phyloP scores from a whole-genome alignment of 1,139 yeast species.

The Nadsonia starkeyi-henricii region DNA sequence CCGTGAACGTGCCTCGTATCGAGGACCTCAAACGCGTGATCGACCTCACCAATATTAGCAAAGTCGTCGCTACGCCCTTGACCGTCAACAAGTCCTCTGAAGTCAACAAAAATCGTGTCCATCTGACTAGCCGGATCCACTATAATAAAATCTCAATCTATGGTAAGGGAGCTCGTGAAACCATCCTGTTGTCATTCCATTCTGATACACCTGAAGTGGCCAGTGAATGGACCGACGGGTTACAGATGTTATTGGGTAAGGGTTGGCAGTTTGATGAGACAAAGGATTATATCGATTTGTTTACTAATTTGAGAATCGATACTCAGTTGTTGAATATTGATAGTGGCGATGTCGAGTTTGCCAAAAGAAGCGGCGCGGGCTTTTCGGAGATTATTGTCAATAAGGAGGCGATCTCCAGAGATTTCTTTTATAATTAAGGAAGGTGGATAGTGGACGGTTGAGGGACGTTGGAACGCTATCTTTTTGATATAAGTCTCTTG shows the following conservation, averaged over 20 bases:
- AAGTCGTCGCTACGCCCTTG: conserved; percentile 11
- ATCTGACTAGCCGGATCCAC: conserved; percentile 15
- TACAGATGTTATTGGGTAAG: conserved; percentile 41
- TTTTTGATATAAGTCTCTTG: too few species aligned
- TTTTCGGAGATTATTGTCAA: too few species aligned
- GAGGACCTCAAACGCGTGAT: conserved; percentile 26
- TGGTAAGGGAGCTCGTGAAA: conserved; percentile 4
- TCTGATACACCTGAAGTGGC: conserved; percentile 61
- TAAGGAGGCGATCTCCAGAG: background rate
- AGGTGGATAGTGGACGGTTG: too few species aligned
- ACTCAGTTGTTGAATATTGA: conserved; percentile 51
- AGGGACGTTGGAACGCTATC: too few species aligned
- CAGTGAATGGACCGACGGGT: conserved; percentile 68
- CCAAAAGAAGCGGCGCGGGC: background rate
- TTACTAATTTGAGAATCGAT: conserved; percentile 46
- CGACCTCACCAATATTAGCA: conserved; percentile 14
- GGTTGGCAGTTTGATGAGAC: conserved; percentile 42
- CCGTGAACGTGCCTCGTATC: conserved; percentile 39
- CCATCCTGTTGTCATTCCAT: conserved; percentile 36
- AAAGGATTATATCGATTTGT: conserved; percentile 39
- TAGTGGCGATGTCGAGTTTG: conserved; percentile 12
- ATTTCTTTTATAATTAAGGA: too few species aligned
- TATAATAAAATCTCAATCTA: conserved; percentile 17
- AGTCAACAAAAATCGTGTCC: conserved; percentile 12
- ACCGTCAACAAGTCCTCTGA: background rate